phyloP scores from a whole-genome alignment of 2,329 filamentous ascomycete genomes.

The Phoma sp. region DNA sequence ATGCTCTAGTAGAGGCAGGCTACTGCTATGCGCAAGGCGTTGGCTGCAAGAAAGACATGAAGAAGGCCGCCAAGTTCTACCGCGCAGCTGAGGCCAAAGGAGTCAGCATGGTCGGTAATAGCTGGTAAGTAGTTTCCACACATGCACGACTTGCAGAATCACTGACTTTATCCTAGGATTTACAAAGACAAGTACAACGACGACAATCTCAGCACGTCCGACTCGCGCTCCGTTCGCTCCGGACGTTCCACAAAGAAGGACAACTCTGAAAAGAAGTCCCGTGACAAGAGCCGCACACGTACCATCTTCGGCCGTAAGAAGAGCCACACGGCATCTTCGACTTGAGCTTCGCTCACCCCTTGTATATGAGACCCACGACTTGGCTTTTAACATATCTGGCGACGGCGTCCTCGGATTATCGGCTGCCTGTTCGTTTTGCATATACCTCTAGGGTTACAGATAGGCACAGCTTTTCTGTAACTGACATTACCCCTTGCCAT shows the following conservation, averaged over 20 bases:
- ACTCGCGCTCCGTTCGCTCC: conserved; percentile 54
- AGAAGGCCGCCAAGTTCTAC: conserved; percentile 91
- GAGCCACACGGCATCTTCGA: conserved; percentile 34
- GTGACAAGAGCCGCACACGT: conserved; percentile 77
- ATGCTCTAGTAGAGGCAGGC: conserved; percentile 90
- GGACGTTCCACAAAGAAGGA: conserved; percentile 53
- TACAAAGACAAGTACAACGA: conserved; percentile 91
- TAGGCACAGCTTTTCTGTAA: conserved; percentile 9
- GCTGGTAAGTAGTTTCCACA: conserved; percentile 74
- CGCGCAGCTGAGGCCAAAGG: conserved; percentile 89
- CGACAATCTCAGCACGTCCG: conserved; percentile 37
- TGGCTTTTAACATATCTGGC: conserved; percentile 35
- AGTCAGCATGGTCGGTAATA: conserved; percentile 97
- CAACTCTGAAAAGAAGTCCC: conserved; percentile 63
- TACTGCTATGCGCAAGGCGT: conserved; percentile 95
- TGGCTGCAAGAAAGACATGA: conserved; percentile 94
- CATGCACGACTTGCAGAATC: neutral
- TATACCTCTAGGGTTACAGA: conserved; percentile 28
- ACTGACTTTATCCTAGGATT: conserved; percentile 67
- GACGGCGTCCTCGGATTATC: conserved; percentile 40
- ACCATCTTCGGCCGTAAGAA: conserved; percentile 73
- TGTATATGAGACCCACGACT: conserved; percentile 44
- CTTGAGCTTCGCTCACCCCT: conserved; percentile 14
- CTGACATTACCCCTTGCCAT: neutral
- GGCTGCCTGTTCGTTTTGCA: conserved; percentile 34